Base-by-base conservation (phyloP, 2,329 filamentous ascomycete species). In the Cladophialophora chaetospira region DNA sequence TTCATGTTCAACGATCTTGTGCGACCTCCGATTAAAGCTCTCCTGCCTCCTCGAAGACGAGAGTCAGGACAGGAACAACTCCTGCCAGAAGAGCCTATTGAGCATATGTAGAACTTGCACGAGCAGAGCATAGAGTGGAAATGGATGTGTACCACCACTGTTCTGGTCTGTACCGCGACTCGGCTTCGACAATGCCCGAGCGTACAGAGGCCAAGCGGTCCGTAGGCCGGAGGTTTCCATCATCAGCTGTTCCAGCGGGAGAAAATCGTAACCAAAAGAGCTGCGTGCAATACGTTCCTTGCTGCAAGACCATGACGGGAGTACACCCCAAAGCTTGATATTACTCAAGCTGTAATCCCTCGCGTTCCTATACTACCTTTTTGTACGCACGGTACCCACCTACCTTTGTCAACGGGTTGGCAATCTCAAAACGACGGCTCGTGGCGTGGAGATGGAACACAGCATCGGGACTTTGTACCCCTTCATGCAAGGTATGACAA, bases 1-100 rank as follows among this genome's bases (percentile, higher is more conserved):
- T 97, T 96, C 73, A 72, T 97, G 38, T 97, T 97, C 79, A 97
- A 97, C 73, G 91, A 95, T 61, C 84, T 99, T 57, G 82, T 97
- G n/a, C 79, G 85, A 58, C 90, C 91, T 19, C 94, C 94, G 1
- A 76, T 95, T 58, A 83, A 84, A 70, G 83, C 82, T 50, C 87
- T 82, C 60, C 68, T 92, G 29, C 79, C 79, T 9, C 38, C 38
- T n/a, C n/a, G n/a, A 44, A 53, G 72, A 77, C 54, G 73, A 81
- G 64, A 66, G 31, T 69, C 72, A 11, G 64, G 64, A 21, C 66
- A 62, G 23, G 67, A 67, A 15, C 50, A 46, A 15, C 74, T 95
- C 25, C 77, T 96, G 5, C 88, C 88, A 0, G 91, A 95, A 71
- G 89, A 92, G 58, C 90, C 89, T 0, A 88, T 95, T 60, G 90